Evolutionary conservation across 352 stramenopile genomes (phyloP).

Genomic region (Pythium volutum): DNA sequence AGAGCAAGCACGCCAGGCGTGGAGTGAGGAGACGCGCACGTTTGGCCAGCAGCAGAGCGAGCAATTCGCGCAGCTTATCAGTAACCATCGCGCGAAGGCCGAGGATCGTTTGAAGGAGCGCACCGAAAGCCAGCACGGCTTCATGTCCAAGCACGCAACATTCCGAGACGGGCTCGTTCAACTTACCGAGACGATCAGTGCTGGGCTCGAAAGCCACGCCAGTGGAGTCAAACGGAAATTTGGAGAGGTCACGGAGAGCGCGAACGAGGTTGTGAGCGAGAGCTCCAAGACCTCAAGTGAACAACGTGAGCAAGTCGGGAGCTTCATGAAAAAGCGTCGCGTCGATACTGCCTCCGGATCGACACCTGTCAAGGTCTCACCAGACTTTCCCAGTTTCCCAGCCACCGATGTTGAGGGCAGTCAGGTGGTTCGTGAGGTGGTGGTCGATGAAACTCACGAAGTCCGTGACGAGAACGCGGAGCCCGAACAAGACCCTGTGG

Average conservation of each 20-base stretch:
- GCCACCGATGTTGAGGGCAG: slow-evolving; percentile 13
- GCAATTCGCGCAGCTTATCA: neutral
- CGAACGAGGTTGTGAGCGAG: slow-evolving; percentile 6
- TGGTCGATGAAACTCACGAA: neutral
- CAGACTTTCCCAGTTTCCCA: slow-evolving; percentile 20
- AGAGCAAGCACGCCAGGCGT: slow-evolving; percentile 5
- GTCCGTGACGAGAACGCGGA: slow-evolving; percentile 16
- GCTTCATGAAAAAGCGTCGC: slow-evolving; percentile 26
- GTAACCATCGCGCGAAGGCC: neutral
- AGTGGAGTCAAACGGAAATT: slow-evolving; percentile 26
- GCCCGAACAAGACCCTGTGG: slow-evolving; percentile 1
- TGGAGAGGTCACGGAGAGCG: neutral
- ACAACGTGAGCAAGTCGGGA: slow-evolving; percentile 13
- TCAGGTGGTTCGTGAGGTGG: neutral
- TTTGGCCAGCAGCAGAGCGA: slow-evolving; percentile 18
- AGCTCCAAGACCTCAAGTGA: slow-evolving; percentile 6
- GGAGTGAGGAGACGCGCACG: slow-evolving; percentile 7
- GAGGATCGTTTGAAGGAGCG: slow-evolving; percentile 10
- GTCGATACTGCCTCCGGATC: slow-evolving; percentile 19
- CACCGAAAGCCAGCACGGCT: neutral
- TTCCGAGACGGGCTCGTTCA: slow-evolving; percentile 7
- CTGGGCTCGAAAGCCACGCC: slow-evolving; percentile 8
- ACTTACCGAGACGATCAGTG: slow-evolving; percentile 1
- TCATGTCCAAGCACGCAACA: slow-evolving; percentile 7
- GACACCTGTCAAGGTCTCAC: slow-evolving; percentile 23